Evolutionary conservation across 805 yeast genomes (phyloP), one percentile per base, ranked within the genome.

Genomic region (Ogataea trehaloabstinens): DNA sequence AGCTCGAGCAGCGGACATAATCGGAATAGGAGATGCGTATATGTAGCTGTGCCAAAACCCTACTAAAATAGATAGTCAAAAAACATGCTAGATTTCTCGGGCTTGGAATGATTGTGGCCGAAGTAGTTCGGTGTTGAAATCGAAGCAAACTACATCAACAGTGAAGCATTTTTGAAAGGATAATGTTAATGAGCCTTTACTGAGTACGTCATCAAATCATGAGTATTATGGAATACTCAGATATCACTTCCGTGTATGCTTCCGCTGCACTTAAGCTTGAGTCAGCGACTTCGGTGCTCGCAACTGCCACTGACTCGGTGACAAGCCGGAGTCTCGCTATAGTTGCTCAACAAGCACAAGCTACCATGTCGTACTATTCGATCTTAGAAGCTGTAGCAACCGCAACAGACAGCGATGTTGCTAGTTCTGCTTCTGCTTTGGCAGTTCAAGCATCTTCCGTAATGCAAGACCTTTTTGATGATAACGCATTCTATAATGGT

Each of bases 401-500:
- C 1, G 58, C 46, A 1, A 56, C 64, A 0, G 39, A 53, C 24
- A 12, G 40, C 6, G 38, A 33, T 1, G 46, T 37, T 1, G 35
- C 35, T 2, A 38, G 46, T 6, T 28, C 51, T 2, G 44, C 43
- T 4, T 39, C 47, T 6, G 20, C 51, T 2, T 31, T 48, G 18
- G 57, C 56, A 12, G 54, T 45, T 1, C 33, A 36, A n/a, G 62
- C 62, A 3, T 49, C 57, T 6, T 39, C 48, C 4, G 37, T 42
- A 4, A 41, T 49, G 48, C n/a, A 42, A 4, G 8, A 46, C 17
- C 24, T 53, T 10, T 52, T 41, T 24, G 41, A 49, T 8, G 38
- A 44, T 8, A 37, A 41, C 28, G 47, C 52, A 0, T 49, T 36
- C 31, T 74, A 65, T 51, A 55, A 57, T 39, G 78, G 73, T 28